These are phyloP conservation scores for Leonotis leonurus DNA, from an alignment of 257 asterid species.

Conservation along the genomic window DNA sequence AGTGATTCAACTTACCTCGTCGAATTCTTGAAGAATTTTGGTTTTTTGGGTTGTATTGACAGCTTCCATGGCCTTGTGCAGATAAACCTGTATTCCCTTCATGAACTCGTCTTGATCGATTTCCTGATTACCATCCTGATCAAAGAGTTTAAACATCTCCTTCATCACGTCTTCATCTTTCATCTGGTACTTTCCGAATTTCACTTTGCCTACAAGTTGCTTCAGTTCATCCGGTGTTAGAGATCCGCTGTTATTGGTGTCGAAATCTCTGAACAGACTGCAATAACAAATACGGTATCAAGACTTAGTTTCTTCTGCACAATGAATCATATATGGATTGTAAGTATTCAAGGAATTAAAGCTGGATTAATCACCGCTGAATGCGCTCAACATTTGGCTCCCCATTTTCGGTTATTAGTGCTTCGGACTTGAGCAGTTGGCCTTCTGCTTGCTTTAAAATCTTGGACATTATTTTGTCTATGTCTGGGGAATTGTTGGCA, in stretches of 20 bases:
- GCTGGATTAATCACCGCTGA: slow-evolving; percentile 21
- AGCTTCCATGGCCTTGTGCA: slow-evolving; percentile 29
- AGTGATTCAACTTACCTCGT: slow-evolving; percentile 33
- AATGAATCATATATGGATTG: not conserved
- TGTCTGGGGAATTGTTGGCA: slow-evolving; percentile 22
- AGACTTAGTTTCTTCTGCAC: not conserved
- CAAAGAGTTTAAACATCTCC: slow-evolving; percentile 36
- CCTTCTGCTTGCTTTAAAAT: slow-evolving; percentile 40
- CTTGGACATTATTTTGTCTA: slow-evolving; percentile 37
- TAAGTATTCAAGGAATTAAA: not conserved
- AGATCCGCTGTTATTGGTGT: slow-evolving; percentile 13
- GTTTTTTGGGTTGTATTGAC: slow-evolving; percentile 16
- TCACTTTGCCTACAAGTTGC: slow-evolving; percentile 26
- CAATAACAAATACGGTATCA: not conserved
- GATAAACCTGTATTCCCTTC: slow-evolving; percentile 28
- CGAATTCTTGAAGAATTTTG: slow-evolving; percentile 15
- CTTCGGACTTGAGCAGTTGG: slow-evolving; percentile 28
- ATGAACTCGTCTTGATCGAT: slow-evolving; percentile 40
- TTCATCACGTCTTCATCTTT: slow-evolving; percentile 24
- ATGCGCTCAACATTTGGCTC: slow-evolving; percentile 42
- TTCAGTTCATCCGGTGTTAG: slow-evolving; percentile 35
- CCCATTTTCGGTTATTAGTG: slow-evolving; percentile 37
- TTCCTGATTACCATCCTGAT: slow-evolving; percentile 16
- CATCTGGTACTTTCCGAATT: slow-evolving; percentile 31
- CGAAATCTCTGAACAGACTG: slow-evolving; percentile 43